Base-by-base conservation (phyloP, 2,329 filamentous ascomycete genomes). In the Aspergillus neotritici region DNA sequence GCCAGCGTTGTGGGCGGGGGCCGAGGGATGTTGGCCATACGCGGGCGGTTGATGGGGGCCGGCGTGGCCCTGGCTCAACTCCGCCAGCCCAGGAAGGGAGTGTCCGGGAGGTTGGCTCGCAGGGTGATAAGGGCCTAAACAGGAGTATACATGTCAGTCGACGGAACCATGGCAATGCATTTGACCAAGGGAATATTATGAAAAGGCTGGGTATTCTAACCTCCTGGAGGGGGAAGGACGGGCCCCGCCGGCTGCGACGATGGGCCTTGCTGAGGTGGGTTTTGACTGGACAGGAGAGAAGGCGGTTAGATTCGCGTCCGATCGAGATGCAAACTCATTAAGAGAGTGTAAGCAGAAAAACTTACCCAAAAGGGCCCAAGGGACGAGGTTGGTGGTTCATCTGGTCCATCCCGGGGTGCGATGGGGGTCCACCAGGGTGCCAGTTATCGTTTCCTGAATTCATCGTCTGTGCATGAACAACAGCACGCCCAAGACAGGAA, bases 281-380 rank as follows among this genome's bases (percentile, higher is more conserved):
- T 68, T 58, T 67, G 65, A 47, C 65, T 68, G 41, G 34, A 47
- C n/a, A n/a, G n/a, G 38, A 30, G 33, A 40, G 36, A 41, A 40
- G 29, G 31, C 21, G 30, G 41, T 50, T 36, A 56, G 42, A 28
- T 28, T 28, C 37, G 15, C 17, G 29, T 14, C 25, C 34, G 29
- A 15, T 12, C 13, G n/a, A 30, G 12, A 31, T 40, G n/a, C 5
- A n/a, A 13, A 29, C 5, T 31, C 13, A 8, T 8, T 11, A 12
- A 31, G 5, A 15, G 16, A 36, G 10, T 40, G 6, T 14, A 4
- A 4, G 5, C 30, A 17, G n/a, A 4, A 14, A 14, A 29, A 56
- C 63, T 51, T 68, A 72, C 69, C 66, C 64, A 57, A 69, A 73
- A 21, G 66, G 65, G 34, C 66, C 67, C 52, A 71, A 57, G 34